Evolutionary conservation across 345 rosid species (phyloP).

Genomic region (Anastatica hierochuntica): DNA sequence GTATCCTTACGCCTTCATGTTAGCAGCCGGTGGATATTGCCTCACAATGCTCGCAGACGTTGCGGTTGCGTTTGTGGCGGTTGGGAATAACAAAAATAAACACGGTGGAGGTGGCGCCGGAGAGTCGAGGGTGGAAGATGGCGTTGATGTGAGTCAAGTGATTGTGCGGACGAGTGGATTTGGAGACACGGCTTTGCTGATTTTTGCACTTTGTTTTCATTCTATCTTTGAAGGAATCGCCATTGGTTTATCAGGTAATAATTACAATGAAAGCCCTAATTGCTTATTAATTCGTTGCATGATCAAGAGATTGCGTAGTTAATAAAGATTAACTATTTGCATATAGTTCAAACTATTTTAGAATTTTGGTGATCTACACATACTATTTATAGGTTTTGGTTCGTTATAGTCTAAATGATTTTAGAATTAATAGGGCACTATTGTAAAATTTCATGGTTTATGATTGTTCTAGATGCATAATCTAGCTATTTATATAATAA

Average conservation of each 20-base stretch:
- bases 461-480: too few relatives aligned
- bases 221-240: slow-evolving; percentile 88
- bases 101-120: slow-evolving; percentile 15
- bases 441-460: too few relatives aligned
- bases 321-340: too few relatives aligned
- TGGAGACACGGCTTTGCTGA: slow-evolving; percentile 67
- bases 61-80: slow-evolving; percentile 33
- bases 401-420: too few relatives aligned
- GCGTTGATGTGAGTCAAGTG: slow-evolving; percentile 23
- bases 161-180: slow-evolving; percentile 36
- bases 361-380: too few relatives aligned
- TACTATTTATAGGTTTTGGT: too few relatives aligned
- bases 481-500: too few relatives aligned
- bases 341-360: too few relatives aligned
- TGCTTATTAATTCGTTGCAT: too few relatives aligned
- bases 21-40: slow-evolving; percentile 59
- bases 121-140: slow-evolving; percentile 29
- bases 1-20: slow-evolving; percentile 73
- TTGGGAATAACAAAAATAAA: slow-evolving; percentile 9
- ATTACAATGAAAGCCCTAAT: too few relatives aligned
- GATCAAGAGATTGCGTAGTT: too few relatives aligned
- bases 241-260: slow-evolving; percentile 59
- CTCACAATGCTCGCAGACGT: slow-evolving; percentile 79
- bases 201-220: slow-evolving; percentile 69
- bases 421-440: too few relatives aligned